Evolutionary conservation across 2,329 filamentous ascomycete genomes (phyloP).

Genomic region (Cladosporium velox): DNA sequence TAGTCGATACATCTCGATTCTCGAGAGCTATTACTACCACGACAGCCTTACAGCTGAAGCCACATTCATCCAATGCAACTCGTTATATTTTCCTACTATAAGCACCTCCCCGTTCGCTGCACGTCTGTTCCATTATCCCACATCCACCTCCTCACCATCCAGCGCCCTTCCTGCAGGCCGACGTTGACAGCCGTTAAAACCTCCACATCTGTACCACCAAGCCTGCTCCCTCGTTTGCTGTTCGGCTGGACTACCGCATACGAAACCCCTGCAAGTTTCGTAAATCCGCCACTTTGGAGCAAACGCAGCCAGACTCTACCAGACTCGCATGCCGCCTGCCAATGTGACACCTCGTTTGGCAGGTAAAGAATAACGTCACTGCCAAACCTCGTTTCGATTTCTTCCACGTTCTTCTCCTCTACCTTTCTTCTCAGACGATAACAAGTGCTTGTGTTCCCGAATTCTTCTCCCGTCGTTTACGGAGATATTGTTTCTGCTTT

Average conservation of each 20-base stretch:
- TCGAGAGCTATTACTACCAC: background rate
- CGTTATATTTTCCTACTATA: background rate
- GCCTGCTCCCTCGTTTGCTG: slow-evolving; percentile 10
- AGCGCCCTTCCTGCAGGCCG: slow-evolving; percentile 16
- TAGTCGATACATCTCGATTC: background rate
- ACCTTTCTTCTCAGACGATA: background rate
- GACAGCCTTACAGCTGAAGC: background rate
- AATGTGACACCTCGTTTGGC: slow-evolving; percentile 8
- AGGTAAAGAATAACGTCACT: background rate
- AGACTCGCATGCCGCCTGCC: slow-evolving; percentile 11
- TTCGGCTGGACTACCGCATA: slow-evolving; percentile 9
- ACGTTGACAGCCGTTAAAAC: slow-evolving; percentile 21
- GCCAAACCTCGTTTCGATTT: background rate
- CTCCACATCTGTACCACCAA: slow-evolving; percentile 20
- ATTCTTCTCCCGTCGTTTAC: background rate
- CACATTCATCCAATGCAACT: background rate
- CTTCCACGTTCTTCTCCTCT: background rate
- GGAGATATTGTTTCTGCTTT: background rate
- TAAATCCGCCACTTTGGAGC: slow-evolving; percentile 19
- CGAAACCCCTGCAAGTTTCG: slow-evolving; percentile 18
- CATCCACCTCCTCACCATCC: background rate
- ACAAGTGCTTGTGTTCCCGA: background rate
- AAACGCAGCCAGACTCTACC: slow-evolving; percentile 17
- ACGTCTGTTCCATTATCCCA: background rate
- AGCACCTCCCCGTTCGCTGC: background rate